Evolutionary conservation across 2,329 filamentous ascomycete species (phyloP), one percentile per base, ranked within the genome.

Genomic region (Myriosclerotinia scirpicola): DNA sequence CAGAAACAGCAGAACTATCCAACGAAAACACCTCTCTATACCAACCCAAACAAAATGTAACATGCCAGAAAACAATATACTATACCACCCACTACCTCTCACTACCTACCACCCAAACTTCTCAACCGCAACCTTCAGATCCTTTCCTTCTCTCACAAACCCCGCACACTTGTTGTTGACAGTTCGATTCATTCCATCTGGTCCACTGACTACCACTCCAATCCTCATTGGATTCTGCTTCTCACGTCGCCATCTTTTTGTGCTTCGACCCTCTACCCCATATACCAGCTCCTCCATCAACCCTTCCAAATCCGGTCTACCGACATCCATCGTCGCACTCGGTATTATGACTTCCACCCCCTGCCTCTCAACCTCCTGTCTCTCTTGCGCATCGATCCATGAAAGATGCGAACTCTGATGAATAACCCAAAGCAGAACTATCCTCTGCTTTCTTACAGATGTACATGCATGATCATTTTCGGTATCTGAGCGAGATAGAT

Each of bases 51-150:
- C 1, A 52, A 46, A 46, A n/a, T 17, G 14, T 34, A 34, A 46
- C 8, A n/a, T 20, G 17, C 12, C 48, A 3, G 6, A 55, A 20
- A n/a, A 44, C 11, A 38, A n/a, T n/a, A 17, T 40, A 2, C n/a
- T n/a, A n/a, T n/a, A n/a, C n/a, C n/a, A n/a, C n/a, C n/a, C n/a
- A n/a, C n/a, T n/a, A n/a, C 5, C 38, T 22, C 7, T 5, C 9
- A 4, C 3, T 5, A n/a, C 11, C 44, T 64, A 90, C 87, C 87
- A 90, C 1, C 86, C 87, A 80, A 89, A 89, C 73, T 90, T 90
- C 83, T 90, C 87, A 36, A 89, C 83, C 38, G 81, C 78, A 59
- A 89, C 78, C 64, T 80, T 75, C 4, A 89, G 77, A 72, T 83
- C 74, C 58, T 74, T 75, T 0, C 86, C 87, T 9, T 78, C 70